Base-by-base conservation (phyloP, 495 filamentous ascomycete species). In the Halenospora varia region DNA sequence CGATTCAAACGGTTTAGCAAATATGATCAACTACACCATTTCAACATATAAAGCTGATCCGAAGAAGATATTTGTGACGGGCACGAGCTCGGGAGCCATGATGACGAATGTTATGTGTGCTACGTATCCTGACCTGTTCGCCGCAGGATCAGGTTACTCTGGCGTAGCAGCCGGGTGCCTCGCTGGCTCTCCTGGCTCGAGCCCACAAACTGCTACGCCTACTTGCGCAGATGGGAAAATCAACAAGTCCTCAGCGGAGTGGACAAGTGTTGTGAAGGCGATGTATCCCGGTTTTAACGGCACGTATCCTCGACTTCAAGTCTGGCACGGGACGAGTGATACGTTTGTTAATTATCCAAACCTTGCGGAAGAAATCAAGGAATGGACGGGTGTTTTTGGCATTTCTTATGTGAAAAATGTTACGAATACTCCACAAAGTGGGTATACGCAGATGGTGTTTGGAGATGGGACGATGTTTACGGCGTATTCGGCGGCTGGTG, bases 21-120 rank as follows among this genome's bases (percentile, higher is more conserved):
- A 69, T 56, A 73, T 75, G 68, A 68, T 82, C 23, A 71, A 67
- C 23, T 80, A 74, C 65, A 67, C 75, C 19, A 66, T 76, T 41
- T 19, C 59, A 9, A 70, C 70, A n/a, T 80, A 78, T 66, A 65
- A 68, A 22, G 77, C 69, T 20, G 75, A 82, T 61, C 57, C 71
- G 0, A 58, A 62, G 52, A 74, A 71, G 46, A 68, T 80, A 29
- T 82, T 70, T 44, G 74, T 74, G 17, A 75, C 71, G 8, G 77
- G 77, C 25, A 70, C 67, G 2, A 76, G 72, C 4, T 80, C 78
- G 0, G 78, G 77, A 0, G 76, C 71, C 46, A 80, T 79, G 73
- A 81, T 81, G 78, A 75, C 77, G 48, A 74, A 74, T 50, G 69
- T 72, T 46, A 64, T 74, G 41, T 56, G 62, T 25, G 70, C 63